Percentiles rank a stretch among this genome's conserved stretches.
phyloP scores from a whole-genome alignment of 2,329 filamentous ascomycete species.

The Fusarium albosuccineum region DNA sequence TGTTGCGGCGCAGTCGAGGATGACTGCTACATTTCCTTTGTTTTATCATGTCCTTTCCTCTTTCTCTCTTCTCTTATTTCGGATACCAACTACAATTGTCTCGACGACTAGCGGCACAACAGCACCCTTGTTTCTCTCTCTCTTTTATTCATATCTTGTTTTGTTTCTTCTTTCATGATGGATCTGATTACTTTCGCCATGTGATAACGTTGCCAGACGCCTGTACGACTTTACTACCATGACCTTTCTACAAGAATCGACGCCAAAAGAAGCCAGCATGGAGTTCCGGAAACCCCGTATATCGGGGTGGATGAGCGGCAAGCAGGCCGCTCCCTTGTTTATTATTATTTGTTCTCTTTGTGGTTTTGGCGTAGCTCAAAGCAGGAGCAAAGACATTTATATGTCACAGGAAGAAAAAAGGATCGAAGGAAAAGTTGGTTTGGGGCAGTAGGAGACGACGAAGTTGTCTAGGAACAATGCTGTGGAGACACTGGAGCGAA shows the following conservation, averaged over 20 bases:
- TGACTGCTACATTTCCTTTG: conserved; percentile 1
- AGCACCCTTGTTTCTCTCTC: neutral
- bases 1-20: conserved; percentile 51
- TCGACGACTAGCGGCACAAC: conserved; percentile 33
- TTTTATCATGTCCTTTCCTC: conserved; percentile 1
- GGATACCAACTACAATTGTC: conserved; percentile 42
- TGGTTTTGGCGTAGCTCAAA: conserved; percentile 1
- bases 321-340: conserved; percentile 16
- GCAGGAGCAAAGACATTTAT: conserved; percentile 4
- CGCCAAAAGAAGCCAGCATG: conserved; percentile 21
- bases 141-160: neutral
- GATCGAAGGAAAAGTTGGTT: conserved; percentile 12
- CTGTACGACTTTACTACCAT: conserved; percentile 18
- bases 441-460: conserved; percentile 12
- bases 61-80: conserved; percentile 24
- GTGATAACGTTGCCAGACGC: conserved; percentile 32
- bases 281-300: conserved; percentile 32
- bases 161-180: conserved; percentile 16
- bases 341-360: conserved; percentile 28
- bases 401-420: conserved; percentile 11
- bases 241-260: conserved; percentile 16
- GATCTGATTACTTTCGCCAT: conserved; percentile 12
- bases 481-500: conserved; percentile 17
- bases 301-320: conserved; percentile 18
- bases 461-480: conserved; percentile 18